Percentiles rank a stretch among this genome's conserved stretches.
Conservation (phyloP, 768 basidiomycete species). For the Lactifluus subvellereus region DNA sequence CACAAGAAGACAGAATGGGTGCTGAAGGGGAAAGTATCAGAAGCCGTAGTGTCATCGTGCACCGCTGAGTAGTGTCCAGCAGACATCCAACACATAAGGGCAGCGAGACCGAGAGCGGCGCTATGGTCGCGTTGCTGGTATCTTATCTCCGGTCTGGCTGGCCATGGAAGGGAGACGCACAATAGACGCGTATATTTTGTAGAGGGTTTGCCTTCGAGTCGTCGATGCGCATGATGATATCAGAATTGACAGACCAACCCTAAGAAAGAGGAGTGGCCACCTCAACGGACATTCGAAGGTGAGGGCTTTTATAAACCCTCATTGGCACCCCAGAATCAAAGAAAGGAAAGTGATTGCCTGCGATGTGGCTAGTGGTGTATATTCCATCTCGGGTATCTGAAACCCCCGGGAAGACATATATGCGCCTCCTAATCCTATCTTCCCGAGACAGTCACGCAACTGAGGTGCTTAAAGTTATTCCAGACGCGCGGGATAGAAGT, state of each 20-base stretch:
- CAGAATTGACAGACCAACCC: neutral
- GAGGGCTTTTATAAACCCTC: neutral
- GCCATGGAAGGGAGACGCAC: conserved; percentile 33
- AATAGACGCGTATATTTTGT: conserved; percentile 63
- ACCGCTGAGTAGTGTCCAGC: neutral
- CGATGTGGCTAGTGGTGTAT: neutral
- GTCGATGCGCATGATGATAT: conserved; percentile 4
- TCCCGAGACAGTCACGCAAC: too few relatives aligned
- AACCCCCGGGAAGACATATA: too few relatives aligned
- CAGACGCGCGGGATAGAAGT: too few relatives aligned
- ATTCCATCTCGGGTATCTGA: too few relatives aligned
- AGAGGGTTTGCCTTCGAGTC: conserved; percentile 27
- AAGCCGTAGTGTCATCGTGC: neutral
- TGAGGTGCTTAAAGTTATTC: too few relatives aligned
- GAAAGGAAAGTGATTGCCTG: neutral
- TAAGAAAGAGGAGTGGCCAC: neutral
- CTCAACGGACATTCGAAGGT: neutral
- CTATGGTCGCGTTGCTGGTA: too few relatives aligned
- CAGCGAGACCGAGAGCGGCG: too few relatives aligned
- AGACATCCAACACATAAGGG: too few relatives aligned
- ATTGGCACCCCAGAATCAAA: neutral
- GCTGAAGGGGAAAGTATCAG: neutral
- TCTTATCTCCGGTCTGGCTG: neutral
- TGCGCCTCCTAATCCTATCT: too few relatives aligned
- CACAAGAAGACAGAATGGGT: neutral